Evolutionary conservation across 371 early-diverging fungal genomes (phyloP), one percentile per base, ranked within the genome.

Genomic region (Syncephalastrum sp.): DNA sequence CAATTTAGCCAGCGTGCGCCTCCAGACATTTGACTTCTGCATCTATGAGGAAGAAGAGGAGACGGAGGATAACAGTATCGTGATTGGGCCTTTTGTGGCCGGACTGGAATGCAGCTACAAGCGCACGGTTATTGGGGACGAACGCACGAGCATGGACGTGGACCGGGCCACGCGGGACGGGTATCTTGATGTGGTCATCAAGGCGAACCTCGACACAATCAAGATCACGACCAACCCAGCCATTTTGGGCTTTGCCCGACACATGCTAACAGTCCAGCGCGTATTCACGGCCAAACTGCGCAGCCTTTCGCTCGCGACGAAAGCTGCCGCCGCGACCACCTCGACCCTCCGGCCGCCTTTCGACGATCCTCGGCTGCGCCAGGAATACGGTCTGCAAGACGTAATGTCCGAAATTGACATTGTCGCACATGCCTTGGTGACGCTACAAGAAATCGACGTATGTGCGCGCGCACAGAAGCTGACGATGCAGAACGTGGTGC

Each of bases 201-300:
- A 79, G 50, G 57, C 79, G 1, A 69, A 63, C n/a, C 56, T 87
- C 27, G 79, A 73, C 8, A 68, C 67, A 4, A 73, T 87, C 4
- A 67, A 72, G 19, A 59, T 83, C 24, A 72, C 73, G 19, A 69
- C 82, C 25, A 85, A 87, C 54, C 90, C 89, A 0, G 82, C 84
- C 14, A 73, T 92, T 47, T 65, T 92, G 21, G 88, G 89, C 0
- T 88, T 90, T 64, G 77, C 86, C 3, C 76, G 84, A 13, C 91
- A 90, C 58, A 85, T 86, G 67, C 63, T 88, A 5, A 71, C 84
- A 29, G 89, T 91, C 2, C 87, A 91, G 54, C 78, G 87, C n/a
- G 82, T 86, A 10, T 89, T 90, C 56, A 70, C 79, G 0, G 68
- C 81, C 4, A 84, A 82, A 27, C 50, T 83, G 1, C 64, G 60